Base-by-base conservation (phyloP, 2,329 filamentous ascomycete genomes). In the Aureobasidium vineae region DNA sequence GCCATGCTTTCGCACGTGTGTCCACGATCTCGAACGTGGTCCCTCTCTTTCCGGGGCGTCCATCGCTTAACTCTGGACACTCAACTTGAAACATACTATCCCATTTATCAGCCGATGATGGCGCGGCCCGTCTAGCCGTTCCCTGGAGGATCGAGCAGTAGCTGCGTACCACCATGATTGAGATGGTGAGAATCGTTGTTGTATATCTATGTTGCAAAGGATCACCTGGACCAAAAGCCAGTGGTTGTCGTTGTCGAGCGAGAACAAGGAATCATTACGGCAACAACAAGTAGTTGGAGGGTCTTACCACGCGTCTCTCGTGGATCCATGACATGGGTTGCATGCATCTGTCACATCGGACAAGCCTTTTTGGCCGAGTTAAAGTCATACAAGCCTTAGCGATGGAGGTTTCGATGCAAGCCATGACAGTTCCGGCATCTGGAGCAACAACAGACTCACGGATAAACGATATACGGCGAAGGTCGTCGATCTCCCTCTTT, bases 381-480 rank as follows among this genome's bases (percentile, higher is more conserved):
- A 60, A 33, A 60, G 56, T 60, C 41, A 47, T 47, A 60, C 56
- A 60, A 60, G 41, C 56, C 47, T 60, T 47, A 36, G 56, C 36
- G 38, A 54, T 59, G 56, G 26, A 16, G 19, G 10, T 16, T 60
- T 11, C 19, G 21, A 60, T 47, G 56, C 56, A 60, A 60, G 41
- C 56, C 56, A 47, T n/a, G n/a, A 23, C 54, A 38, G 21, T 3
- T 52, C 21, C 15, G 23, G 38, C 19, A 28, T 8, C 13, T 40
- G 8, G 23, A 33, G 2, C 8, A 5, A 54, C 5, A 21, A 26
- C 2, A 52, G 1, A 19, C 49, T 10, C 16, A 21, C 23, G 52
- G 52, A 26, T 40, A 19, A 40, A 16, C 13, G 28, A 10, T 11
- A 54, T 15, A 23, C 5, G 21, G 19, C 52, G 2, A 5, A 40